These are phyloP conservation scores for Brettanomyces sp. DNA, from an alignment of 805 yeast species.

Conservation along the genomic window DNA sequence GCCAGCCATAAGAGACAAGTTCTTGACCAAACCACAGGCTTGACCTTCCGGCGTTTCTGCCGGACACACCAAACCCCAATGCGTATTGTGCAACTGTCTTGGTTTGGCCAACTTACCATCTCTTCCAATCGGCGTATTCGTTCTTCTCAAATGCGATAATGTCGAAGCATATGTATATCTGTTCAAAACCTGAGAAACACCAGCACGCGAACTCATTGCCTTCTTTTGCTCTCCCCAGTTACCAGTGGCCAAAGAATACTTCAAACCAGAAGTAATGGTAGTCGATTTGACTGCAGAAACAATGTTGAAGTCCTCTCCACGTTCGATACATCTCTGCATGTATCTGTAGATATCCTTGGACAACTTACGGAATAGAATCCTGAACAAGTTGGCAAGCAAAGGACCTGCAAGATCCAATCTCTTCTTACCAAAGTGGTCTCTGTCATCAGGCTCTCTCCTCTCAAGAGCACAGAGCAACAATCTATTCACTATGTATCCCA, in stretches of 20 bases:
- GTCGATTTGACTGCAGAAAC: conserved; percentile 95
- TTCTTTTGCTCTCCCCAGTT: conserved; percentile 99
- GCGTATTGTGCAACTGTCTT: conserved; percentile 97
- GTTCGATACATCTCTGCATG: conserved; percentile 98
- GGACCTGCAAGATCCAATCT: conserved; percentile 99
- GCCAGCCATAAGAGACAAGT: conserved; percentile 92
- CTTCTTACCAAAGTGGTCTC: conserved; percentile 99
- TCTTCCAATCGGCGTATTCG: conserved; percentile 98
- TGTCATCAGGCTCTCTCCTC: conserved; percentile 96
- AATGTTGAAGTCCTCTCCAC: conserved; percentile 92
- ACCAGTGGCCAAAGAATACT: conserved; percentile 97
- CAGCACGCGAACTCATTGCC: conserved; percentile 97
- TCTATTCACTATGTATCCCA: conserved; percentile 97
- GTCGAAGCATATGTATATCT: conserved; percentile 99
- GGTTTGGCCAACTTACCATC: conserved; percentile 99
- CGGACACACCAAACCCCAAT: conserved; percentile 99
- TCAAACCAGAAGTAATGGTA: conserved; percentile 93
- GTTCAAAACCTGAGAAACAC: conserved; percentile 97
- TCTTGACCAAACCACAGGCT: conserved; percentile 98
- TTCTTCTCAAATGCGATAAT: conserved; percentile 94
- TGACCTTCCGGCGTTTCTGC: conserved; percentile 99
- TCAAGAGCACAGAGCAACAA: conserved; percentile 90
- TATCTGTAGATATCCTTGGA: conserved; percentile 95
- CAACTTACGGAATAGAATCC: conserved; percentile 86
- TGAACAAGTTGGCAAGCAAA: conserved; percentile 85